Base-by-base conservation (phyloP, 345 rosid genomes). In the Salix caprea region DNA sequence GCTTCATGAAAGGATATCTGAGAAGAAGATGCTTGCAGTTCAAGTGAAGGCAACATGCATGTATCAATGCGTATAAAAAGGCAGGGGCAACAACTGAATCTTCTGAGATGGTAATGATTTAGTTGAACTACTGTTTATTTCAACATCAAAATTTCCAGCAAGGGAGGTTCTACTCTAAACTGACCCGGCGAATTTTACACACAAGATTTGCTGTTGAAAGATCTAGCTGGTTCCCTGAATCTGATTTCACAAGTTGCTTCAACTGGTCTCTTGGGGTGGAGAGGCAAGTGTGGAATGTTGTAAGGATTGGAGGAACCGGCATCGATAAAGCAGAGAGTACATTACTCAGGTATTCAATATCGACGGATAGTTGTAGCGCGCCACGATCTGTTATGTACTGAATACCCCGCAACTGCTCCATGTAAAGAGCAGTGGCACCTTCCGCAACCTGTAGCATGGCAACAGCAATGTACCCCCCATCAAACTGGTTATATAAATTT, bases 321-420 rank as follows among this genome's bases (percentile, higher is more conserved):
- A 96, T 90, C 5, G 97, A 92, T 15, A 96, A 85, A 65, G 99
- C 99, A 40, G 94, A 86, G 44, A 93, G 99, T 82, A 96, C 99
- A 71, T 93, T 96, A 70, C 96, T 96, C 87, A 96, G 87, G 67
- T 96, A 96, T 80, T 96, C 97, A 2, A 96, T 96, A 83, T 96
- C 99, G 34, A 80, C 96, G 19, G 94, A 88, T 4, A 96, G 92
- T 73, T 96, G 98, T 65, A 88, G 94, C 6, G 98, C 96, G 70
- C 98, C 98, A n/a, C 90, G 91, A 74, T 96, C 98, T 65, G 99
- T 88, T 69, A 92, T 77, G 73, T 91, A 83, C 82, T 91, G 96
- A 82, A 96, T 92, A 21, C 97, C 98, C 65, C 99, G 86, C 77
- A 96, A 78, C 84, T 96, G 99, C 84, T 96, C 99, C 89, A 90